Evolutionary conservation across 148 eudicot species (phyloP), one percentile per base, ranked within the genome.

Genomic region (Selenicereus undatus): DNA sequence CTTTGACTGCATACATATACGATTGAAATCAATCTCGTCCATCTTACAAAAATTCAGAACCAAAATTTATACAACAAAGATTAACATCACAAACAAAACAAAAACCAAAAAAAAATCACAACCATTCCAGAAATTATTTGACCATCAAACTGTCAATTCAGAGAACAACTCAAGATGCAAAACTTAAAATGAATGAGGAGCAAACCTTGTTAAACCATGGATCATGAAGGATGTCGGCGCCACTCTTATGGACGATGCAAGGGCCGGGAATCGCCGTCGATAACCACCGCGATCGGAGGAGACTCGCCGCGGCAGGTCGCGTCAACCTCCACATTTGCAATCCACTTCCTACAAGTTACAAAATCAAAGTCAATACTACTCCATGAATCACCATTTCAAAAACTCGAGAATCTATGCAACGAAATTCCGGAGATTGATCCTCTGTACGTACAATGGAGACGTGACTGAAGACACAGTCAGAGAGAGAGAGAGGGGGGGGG

Each of bases 121-220:
- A 27, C 5, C 0, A 66, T 66, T 27, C 35, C 18, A 66, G 18
- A 66, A 66, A 66, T n/a, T 11, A 26, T 26, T 66, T 11, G 18
- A 26, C 27, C 18, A 27, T 66, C 32, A 12, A 26, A 27, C 16
- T 2, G 1, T 66, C 18, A 27, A 66, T 66, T 66, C 42, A 27
- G 22, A 75, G 21, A 75, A 13, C 6, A 52, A 14, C n/a, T 9
- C 39, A 71, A 9, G 54, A 5, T 8, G 22, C 24, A 29, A 26
- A 51, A 6, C 0, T 24, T 8, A n/a, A 26, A 56, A 56, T 7
- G 29, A 75, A 13, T 48, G 52, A 48, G 52, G 8, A 73, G 10
- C 56, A 8, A 27, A 97, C 99, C 99, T 97, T 97, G 68, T 97
- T 97, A 82, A 92, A 94, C 99, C 99, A 97, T 2, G 99, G 99